Evolutionary conservation across 2,329 filamentous ascomycete species (phyloP).

Genomic region (Emergomyces africanus): DNA sequence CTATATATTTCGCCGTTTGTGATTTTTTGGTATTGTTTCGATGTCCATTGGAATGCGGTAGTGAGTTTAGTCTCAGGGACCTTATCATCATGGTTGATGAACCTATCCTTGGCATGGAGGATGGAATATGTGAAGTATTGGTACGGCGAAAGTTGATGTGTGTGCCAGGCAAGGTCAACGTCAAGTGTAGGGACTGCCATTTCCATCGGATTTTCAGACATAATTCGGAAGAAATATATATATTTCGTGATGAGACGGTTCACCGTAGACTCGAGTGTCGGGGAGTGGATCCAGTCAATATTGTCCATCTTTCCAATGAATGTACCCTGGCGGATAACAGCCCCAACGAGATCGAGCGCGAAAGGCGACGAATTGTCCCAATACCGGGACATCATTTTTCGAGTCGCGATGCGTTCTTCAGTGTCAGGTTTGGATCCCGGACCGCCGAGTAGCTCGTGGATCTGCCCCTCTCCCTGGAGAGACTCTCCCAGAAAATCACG

Average conservation of each 20-base stretch:
- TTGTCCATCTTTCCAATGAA: conserved; percentile 51
- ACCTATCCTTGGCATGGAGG: conserved; percentile 34
- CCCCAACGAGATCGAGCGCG: conserved; percentile 29
- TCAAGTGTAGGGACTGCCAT: conserved; percentile 27
- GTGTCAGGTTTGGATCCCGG: conserved; percentile 9
- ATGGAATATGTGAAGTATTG: conserved; percentile 50
- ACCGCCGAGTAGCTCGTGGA: conserved; percentile 31
- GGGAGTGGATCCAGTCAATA: conserved; percentile 68
- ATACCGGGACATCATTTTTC: conserved; percentile 32
- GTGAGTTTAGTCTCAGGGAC: conserved; percentile 55
- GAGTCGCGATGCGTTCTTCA: conserved; percentile 19
- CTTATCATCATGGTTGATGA: conserved; percentile 77
- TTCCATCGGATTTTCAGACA: conserved; percentile 21
- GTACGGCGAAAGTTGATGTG: conserved; percentile 56
- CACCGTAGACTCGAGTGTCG: conserved; percentile 52
- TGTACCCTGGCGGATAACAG: conserved; percentile 31
- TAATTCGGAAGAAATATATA: conserved; percentile 33
- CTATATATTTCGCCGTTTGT: conserved; percentile 55
- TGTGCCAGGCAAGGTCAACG: conserved; percentile 43
- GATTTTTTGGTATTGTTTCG: conserved; percentile 52
- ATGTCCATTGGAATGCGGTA: conserved; percentile 58
- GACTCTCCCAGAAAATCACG: conserved; percentile 38
- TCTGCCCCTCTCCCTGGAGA: conserved; percentile 24
- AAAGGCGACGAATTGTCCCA: conserved; percentile 31
- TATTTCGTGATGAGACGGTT: conserved; percentile 46